Conservation (phyloP, 2,329 filamentous ascomycete genomes). For the Xylariaceae sp. region DNA sequence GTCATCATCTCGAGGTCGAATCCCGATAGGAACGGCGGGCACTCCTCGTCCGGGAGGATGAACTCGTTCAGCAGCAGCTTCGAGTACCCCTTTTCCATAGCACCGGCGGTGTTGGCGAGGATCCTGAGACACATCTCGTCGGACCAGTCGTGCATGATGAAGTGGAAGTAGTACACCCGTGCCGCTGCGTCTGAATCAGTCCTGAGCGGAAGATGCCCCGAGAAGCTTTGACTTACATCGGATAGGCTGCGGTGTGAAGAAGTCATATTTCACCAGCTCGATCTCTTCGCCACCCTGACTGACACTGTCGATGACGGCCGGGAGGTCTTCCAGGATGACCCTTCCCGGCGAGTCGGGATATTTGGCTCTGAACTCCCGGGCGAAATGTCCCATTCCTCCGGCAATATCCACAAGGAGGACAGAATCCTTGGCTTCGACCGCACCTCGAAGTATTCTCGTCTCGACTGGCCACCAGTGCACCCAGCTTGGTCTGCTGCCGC, state of each 20-base stretch:
- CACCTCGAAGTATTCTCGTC: too few relatives aligned
- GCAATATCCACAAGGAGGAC: constrained; percentile 27
- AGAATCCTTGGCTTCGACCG: too few relatives aligned
- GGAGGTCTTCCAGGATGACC: constrained; percentile 15
- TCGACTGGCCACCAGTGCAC: too few relatives aligned
- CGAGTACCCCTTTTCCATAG: constrained; percentile 28
- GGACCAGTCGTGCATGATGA: constrained; percentile 32
- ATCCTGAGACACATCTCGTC: constrained; percentile 26
- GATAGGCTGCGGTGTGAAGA: constrained; percentile 25
- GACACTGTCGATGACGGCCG: constrained; percentile 10
- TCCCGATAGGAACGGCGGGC: constrained; percentile 15
- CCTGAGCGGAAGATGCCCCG: too few relatives aligned
- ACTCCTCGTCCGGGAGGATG: constrained; percentile 27
- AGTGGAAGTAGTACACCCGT: constrained; percentile 24
- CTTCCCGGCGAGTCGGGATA: constrained; percentile 12
- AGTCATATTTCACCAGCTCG: constrained; percentile 20
- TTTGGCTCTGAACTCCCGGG: constrained; percentile 21
- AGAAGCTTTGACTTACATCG: constrained; percentile 7
- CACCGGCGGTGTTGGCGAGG: constrained; percentile 20
- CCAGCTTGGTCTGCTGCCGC: too few relatives aligned
- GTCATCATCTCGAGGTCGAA: constrained; percentile 13
- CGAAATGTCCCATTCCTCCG: constrained; percentile 28
- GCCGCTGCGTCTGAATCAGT: constrained; percentile 11
- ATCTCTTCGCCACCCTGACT: constrained; percentile 15
- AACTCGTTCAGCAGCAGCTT: constrained; percentile 36